Percentiles rank a stretch among this genome's conserved stretches.
phyloP scores from a whole-genome alignment of 2,329 filamentous ascomycete genomes.

The Colletotrichum lini region DNA sequence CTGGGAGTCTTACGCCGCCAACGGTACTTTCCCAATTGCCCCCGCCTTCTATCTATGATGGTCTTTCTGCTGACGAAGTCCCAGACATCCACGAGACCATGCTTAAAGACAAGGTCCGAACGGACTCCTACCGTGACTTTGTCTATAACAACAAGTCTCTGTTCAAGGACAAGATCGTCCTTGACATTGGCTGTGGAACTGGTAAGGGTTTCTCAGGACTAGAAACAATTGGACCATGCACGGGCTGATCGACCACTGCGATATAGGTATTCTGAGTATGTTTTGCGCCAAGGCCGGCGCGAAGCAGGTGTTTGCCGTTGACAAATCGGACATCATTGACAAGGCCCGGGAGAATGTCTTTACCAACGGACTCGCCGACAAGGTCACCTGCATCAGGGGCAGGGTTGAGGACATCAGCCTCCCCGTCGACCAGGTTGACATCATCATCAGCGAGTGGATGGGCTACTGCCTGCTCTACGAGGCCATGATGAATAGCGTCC shows the following conservation, averaged over 20 bases:
- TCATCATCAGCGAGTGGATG: slow-evolving; percentile 99
- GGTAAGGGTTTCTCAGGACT: slow-evolving; percentile 55
- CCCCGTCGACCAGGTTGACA: slow-evolving; percentile 86
- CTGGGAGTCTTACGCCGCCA: slow-evolving; percentile 74
- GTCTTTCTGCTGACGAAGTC: slow-evolving; percentile 11
- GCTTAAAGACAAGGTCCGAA: slow-evolving; percentile 91
- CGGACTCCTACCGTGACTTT: slow-evolving; percentile 93
- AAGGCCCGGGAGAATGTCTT: slow-evolving; percentile 89
- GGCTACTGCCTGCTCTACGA: slow-evolving; percentile 94
- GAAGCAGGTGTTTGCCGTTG: slow-evolving; percentile 88
- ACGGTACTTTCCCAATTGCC: slow-evolving; percentile 61
- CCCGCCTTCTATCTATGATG: neutral
- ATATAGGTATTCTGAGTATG: slow-evolving; percentile 86
- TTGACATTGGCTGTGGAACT: slow-evolving; percentile 91
- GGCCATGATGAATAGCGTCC: slow-evolving; percentile 93
- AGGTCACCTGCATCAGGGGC: slow-evolving; percentile 85
- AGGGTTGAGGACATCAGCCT: slow-evolving; percentile 89
- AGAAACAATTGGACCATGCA: neutral
- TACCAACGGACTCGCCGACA: slow-evolving; percentile 80
- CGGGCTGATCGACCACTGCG: slow-evolving; percentile 1
- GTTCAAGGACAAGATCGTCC: slow-evolving; percentile 87
- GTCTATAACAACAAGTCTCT: slow-evolving; percentile 92
- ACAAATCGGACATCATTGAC: slow-evolving; percentile 91
- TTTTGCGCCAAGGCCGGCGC: slow-evolving; percentile 95
- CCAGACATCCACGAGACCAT: slow-evolving; percentile 96